These are phyloP conservation scores for Penicillium sp. DNA, from an alignment of 2,329 filamentous ascomycete genomes.

Conservation along the genomic window DNA sequence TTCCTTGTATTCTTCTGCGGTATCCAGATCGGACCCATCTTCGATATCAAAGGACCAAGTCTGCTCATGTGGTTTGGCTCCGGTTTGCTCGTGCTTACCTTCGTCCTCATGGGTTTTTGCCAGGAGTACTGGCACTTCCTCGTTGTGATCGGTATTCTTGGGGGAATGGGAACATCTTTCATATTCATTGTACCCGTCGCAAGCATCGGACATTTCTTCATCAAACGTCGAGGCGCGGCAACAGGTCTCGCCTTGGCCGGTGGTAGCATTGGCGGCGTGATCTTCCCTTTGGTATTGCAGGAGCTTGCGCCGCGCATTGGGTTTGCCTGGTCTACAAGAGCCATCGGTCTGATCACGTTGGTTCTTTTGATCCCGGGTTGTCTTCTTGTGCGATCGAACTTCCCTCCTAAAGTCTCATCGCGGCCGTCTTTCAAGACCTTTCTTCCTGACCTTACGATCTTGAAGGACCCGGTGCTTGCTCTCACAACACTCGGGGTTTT, in stretches of 20 bases:
- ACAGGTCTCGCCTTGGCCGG: conserved; percentile 18
- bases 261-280: conserved; percentile 20
- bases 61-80: conserved; percentile 20
- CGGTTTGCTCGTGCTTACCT: conserved; percentile 30
- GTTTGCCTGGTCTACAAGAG: conserved; percentile 20
- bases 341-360: conserved; percentile 17
- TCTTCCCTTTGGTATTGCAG: conserved; percentile 21
- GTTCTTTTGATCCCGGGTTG: conserved; percentile 15
- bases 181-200: conserved; percentile 22
- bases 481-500: conserved; percentile 33
- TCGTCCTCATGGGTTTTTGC: conserved; percentile 27
- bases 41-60: conserved; percentile 38
- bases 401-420: conserved; percentile 3
- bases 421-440: conserved; percentile 18
- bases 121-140: conserved; percentile 20
- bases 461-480: conserved; percentile 15
- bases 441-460: conserved; percentile 17
- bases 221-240: conserved; percentile 14
- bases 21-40: conserved; percentile 38
- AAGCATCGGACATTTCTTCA: conserved; percentile 18
- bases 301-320: conserved; percentile 14
- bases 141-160: conserved; percentile 15
- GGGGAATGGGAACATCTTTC: conserved; percentile 17
- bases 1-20: conserved; percentile 41
- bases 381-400: conserved; percentile 15